Percentiles rank a stretch among this genome's conserved stretches.
These are phyloP conservation scores for Stellera chamaejasme DNA, from an alignment of 345 rosid genomes.

Conservation along the genomic window DNA sequence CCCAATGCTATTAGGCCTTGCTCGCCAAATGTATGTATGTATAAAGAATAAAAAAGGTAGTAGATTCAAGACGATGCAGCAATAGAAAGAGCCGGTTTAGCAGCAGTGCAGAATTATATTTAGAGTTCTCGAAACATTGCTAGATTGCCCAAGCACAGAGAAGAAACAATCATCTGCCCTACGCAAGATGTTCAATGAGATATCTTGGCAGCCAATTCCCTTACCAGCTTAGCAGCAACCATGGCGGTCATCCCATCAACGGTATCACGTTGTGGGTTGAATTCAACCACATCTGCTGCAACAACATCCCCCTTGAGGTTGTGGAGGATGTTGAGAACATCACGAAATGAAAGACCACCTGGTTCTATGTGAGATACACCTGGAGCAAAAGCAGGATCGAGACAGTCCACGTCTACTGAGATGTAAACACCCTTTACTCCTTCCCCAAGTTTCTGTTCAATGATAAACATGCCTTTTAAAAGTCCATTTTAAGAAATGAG, in stretches of 20 bases:
- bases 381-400: slow-evolving; percentile 97
- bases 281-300: slow-evolving; percentile 94
- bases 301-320: slow-evolving; percentile 78
- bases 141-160: no score
- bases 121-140: no score
- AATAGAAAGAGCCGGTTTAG: no score
- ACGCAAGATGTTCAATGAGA: slow-evolving; percentile 38
- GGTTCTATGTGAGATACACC: slow-evolving; percentile 99
- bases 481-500: no score
- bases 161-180: no score
- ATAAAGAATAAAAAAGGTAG: no score
- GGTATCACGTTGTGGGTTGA: slow-evolving; percentile 96
- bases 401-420: slow-evolving; percentile 88
- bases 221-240: slow-evolving; percentile 97
- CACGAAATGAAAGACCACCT: slow-evolving; percentile 94
- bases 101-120: no score
- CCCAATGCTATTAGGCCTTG: no score
- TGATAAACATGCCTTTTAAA: neutral
- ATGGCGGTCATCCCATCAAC: slow-evolving; percentile 98
- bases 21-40: no score
- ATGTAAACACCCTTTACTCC: slow-evolving; percentile 93
- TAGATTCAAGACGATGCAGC: no score
- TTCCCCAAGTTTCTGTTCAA: slow-evolving; percentile 85
- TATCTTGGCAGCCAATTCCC: slow-evolving; percentile 87
- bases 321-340: slow-evolving; percentile 84